phyloP scores from a whole-genome alignment of 495 filamentous ascomycete species.

The Lindgomyces ingoldianus region DNA sequence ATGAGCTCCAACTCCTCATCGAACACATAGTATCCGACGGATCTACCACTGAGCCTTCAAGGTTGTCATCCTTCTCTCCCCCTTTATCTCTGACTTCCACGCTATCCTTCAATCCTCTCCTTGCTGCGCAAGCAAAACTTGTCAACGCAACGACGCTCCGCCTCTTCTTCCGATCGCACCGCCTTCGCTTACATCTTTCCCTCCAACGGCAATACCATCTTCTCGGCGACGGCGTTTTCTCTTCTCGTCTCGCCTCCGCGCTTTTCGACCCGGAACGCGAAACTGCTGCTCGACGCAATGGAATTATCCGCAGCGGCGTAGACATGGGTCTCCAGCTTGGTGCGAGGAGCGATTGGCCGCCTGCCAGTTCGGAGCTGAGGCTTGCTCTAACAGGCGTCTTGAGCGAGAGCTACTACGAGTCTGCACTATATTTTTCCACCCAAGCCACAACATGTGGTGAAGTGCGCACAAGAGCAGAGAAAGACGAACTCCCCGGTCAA shows the following conservation, averaged over 20 bases:
- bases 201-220: slow-evolving; percentile 81
- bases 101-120: slow-evolving; percentile 73
- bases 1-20: slow-evolving; percentile 34
- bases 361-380: slow-evolving; percentile 86
- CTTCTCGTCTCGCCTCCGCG: slow-evolving; percentile 73
- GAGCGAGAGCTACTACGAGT: slow-evolving; percentile 65
- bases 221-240: slow-evolving; percentile 80
- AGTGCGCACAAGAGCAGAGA: too few relatives aligned
- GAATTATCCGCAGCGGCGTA: slow-evolving; percentile 66
- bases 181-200: slow-evolving; percentile 71
- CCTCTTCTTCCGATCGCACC: slow-evolving; percentile 74
- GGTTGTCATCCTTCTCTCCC: slow-evolving; percentile 56
- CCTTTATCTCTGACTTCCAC: slow-evolving; percentile 70
- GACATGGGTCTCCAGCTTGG: slow-evolving; percentile 80
- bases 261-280: slow-evolving; percentile 86
- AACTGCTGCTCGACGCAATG: slow-evolving; percentile 70
- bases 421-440: slow-evolving; percentile 24
- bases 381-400: slow-evolving; percentile 86
- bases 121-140: slow-evolving; percentile 71
- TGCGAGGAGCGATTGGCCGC: slow-evolving; percentile 80
- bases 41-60: slow-evolving; percentile 4
- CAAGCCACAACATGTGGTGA: slow-evolving; percentile 28
- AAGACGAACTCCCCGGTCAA: slow-evolving; percentile 77
- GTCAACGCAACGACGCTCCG: slow-evolving; percentile 77
- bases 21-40: slow-evolving; percentile 4